These are phyloP conservation scores for Pyronema domesticum DNA, from an alignment of 495 filamentous ascomycete genomes.

Conservation along the genomic window DNA sequence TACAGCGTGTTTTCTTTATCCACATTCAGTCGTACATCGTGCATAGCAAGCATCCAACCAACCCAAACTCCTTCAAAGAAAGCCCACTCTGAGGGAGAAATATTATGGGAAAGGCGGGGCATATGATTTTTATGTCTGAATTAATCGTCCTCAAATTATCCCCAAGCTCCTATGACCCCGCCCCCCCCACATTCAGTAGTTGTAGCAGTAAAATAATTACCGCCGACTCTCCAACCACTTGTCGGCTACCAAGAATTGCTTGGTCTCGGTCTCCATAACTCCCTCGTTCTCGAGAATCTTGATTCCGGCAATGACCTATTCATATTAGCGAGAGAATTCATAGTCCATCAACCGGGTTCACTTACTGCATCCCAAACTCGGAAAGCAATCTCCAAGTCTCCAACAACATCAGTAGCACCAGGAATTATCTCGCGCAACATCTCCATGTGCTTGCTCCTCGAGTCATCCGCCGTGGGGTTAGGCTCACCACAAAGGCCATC, in stretches of 20 bases:
- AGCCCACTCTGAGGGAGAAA: too few relatives aligned
- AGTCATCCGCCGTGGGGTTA: slow-evolving; percentile 40
- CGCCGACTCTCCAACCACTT: slow-evolving; percentile 11
- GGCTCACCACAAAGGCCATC: slow-evolving; percentile 57
- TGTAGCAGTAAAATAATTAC: not conserved
- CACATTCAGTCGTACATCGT: too few relatives aligned
- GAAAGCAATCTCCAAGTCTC: slow-evolving; percentile 63
- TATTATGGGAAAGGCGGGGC: too few relatives aligned
- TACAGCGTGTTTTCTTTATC: too few relatives aligned
- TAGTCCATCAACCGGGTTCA: not conserved
- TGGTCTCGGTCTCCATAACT: slow-evolving; percentile 14
- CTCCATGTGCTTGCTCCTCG: slow-evolving; percentile 36
- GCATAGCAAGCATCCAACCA: too few relatives aligned
- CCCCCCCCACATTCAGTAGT: too few relatives aligned
- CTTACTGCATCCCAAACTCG: slow-evolving; percentile 24
- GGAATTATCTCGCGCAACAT: slow-evolving; percentile 53
- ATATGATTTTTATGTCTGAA: too few relatives aligned
- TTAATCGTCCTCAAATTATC: too few relatives aligned
- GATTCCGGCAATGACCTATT: slow-evolving; percentile 20
- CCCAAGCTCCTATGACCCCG: too few relatives aligned
- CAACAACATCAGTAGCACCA: slow-evolving; percentile 52
- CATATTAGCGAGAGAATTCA: not conserved
- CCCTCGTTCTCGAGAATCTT: slow-evolving; percentile 15
- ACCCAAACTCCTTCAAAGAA: too few relatives aligned
- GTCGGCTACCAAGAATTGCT: slow-evolving; percentile 21